phyloP scores from a whole-genome alignment of 2,329 filamentous ascomycete genomes.

The Arthrobotrys iridis region DNA sequence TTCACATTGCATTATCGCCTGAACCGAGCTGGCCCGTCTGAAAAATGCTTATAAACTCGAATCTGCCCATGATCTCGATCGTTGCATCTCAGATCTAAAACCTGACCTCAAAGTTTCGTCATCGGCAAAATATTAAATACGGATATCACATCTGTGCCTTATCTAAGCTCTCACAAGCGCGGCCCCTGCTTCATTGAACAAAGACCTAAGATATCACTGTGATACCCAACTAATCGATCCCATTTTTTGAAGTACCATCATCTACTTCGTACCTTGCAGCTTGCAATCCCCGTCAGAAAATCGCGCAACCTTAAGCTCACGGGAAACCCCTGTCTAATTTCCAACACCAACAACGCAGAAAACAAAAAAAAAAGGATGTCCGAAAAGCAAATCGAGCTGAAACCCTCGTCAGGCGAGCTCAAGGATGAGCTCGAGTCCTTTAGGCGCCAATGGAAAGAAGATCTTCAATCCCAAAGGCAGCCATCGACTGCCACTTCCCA shows the following conservation, averaged over 20 bases:
- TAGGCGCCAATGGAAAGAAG: constrained; percentile 84
- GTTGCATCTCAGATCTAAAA: constrained; percentile 5
- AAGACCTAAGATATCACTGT: background rate
- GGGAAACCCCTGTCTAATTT: constrained; percentile 1
- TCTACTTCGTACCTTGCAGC: constrained; percentile 7
- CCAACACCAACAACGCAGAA: constrained; percentile 39
- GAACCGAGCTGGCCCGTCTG: background rate
- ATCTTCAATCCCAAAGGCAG: constrained; percentile 62
- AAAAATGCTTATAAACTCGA: constrained; percentile 26
- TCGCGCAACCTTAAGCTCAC: constrained; percentile 5
- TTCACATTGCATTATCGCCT: constrained; percentile 8
- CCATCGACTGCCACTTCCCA: constrained; percentile 51
- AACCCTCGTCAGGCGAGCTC: constrained; percentile 39
- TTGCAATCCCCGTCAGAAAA: background rate
- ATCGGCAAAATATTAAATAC: background rate
- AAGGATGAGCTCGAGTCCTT: constrained; percentile 81
- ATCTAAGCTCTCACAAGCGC: background rate
- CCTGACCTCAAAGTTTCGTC: constrained; percentile 2
- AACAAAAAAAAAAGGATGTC: constrained; percentile 45
- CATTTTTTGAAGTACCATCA: too few relatives aligned
- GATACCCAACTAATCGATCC: too few relatives aligned
- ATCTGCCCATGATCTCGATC: background rate
- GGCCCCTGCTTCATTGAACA: background rate
- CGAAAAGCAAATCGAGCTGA: constrained; percentile 20
- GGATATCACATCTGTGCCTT: background rate